Percentiles rank a stretch among this genome's conserved stretches.
Conservation (phyloP, 2,329 filamentous ascomycete genomes). For the Sporothrix curviconia region DNA sequence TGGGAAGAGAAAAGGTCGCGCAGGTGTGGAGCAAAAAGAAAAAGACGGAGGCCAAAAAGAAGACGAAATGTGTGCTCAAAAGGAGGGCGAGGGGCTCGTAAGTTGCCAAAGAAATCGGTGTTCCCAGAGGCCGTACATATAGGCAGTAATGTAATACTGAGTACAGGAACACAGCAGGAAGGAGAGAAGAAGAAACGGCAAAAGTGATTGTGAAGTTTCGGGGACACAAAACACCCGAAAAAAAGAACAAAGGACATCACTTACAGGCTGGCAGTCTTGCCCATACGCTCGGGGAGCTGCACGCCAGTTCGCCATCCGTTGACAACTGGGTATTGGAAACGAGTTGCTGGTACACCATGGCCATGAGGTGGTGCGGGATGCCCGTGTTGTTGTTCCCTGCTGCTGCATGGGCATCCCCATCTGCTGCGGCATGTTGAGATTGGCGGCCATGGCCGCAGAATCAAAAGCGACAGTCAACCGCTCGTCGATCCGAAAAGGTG, state of each 20-base stretch:
- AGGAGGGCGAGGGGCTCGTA: too few species aligned
- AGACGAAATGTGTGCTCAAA: too few species aligned
- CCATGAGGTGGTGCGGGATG: constrained; percentile 31
- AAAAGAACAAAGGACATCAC: constrained; percentile 18
- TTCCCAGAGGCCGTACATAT: too few species aligned
- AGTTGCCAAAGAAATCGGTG: too few species aligned
- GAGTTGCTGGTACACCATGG: constrained; percentile 27
- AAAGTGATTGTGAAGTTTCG: too few species aligned
- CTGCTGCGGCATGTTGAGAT: constrained; percentile 41
- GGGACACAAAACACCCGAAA: neutral
- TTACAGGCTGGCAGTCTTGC: constrained; percentile 38
- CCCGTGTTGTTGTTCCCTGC: constrained; percentile 33
- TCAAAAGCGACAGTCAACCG: neutral
- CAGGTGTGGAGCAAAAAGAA: too few species aligned
- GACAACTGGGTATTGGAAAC: constrained; percentile 25
- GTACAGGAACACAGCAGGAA: neutral
- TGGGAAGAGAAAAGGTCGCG: too few species aligned
- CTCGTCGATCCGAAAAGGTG: neutral
- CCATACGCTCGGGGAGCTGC: constrained; percentile 34
- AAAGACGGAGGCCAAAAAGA: neutral
- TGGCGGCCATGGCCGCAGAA: constrained; percentile 51
- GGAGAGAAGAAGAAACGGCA: neutral
- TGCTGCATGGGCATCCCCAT: constrained; percentile 42
- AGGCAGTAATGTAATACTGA: too few species aligned
- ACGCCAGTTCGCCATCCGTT: constrained; percentile 36